Base-by-base conservation (phyloP, 2,329 filamentous ascomycete genomes). In the Nectriaceae sp. region DNA sequence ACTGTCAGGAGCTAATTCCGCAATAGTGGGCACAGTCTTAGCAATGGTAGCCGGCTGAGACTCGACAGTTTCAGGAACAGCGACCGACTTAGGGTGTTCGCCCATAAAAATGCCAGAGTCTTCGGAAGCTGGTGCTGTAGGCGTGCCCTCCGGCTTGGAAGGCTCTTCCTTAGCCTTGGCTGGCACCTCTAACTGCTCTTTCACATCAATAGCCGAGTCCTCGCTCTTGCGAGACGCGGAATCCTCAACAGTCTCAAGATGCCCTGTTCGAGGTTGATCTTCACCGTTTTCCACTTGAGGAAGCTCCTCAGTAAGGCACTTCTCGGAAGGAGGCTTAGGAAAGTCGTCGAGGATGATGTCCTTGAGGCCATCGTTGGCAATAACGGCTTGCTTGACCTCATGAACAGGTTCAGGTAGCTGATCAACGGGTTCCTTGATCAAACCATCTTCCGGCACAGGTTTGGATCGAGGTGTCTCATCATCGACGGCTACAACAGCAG, bases 41-140 rank as follows among this genome's bases (percentile, higher is more conserved):
- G 26, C 26, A 15, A 31, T 31, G 26, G 26, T 8, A 8, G 8
- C 26, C 26, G 15, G 26, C 8, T 8, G 15, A 31, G 26, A 8
- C 24, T 45, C 45, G n/a, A 31, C 21, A 11, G 21, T 10, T 15
- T 40, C 24, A 11, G 37, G 19, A 21, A 29, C 11, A 16, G 24
- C 45, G 5, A 21, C 31, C 29, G 24, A 16, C 11, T 46, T 31
- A 20, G 26, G 8, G 8, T 18, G 33, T 18, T 37, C 33, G 6
- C 52, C 47, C 49, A 61, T 49, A 5, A 52, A 54, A 35, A 62
- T 53, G 15, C 50, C 60, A 41, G 59, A 61, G 42, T 62, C 57
- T 15, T 50, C 57, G 8, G 52, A 58, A 36, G 42, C 44, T 33
- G 51, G 45, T 8, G 48, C 48, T 43, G 40, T 39, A 31, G 15